These are phyloP conservation scores for Hirschioporus abietinus DNA, from an alignment of 768 basidiomycete species.

Conservation along the genomic window DNA sequence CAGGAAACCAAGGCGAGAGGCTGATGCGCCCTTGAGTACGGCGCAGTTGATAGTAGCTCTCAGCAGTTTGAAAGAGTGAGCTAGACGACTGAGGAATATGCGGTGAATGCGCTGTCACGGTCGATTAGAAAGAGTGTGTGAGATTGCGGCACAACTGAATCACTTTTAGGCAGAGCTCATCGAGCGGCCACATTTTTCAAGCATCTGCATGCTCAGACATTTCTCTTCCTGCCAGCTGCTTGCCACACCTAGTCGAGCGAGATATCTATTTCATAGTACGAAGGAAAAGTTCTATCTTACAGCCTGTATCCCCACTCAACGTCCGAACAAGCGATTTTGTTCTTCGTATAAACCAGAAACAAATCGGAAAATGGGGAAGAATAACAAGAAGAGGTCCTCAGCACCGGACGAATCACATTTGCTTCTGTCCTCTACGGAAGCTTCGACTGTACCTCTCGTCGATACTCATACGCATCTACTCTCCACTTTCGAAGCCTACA, in stretches of 20 bases:
- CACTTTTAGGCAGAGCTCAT: not conserved
- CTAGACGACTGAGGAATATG: not conserved
- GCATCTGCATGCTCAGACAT: not conserved
- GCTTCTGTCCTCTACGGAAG: not conserved
- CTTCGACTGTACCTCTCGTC: conserved; percentile 38
- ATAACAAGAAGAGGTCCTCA: conserved; percentile 1
- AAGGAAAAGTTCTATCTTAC: not conserved
- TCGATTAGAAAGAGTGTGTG: not conserved
- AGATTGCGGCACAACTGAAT: not conserved
- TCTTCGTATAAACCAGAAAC: not conserved
- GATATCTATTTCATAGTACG: not conserved
- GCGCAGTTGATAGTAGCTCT: not conserved
- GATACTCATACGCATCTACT: conserved; percentile 88
- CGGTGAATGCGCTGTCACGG: no score
- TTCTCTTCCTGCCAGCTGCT: not conserved
- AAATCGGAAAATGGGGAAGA: conserved; percentile 3
- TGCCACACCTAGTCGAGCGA: not conserved
- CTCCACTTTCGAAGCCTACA: conserved; percentile 64
- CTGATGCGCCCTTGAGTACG: not conserved
- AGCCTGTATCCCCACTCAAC: not conserved
- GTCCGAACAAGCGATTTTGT: not conserved
- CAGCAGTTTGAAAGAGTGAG: not conserved
- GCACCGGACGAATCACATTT: not conserved
- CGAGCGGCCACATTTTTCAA: not conserved
- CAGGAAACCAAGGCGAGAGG: not conserved